These are phyloP conservation scores for Candolleomyces efflorescens DNA, from an alignment of 768 basidiomycete genomes.

Conservation along the genomic window DNA sequence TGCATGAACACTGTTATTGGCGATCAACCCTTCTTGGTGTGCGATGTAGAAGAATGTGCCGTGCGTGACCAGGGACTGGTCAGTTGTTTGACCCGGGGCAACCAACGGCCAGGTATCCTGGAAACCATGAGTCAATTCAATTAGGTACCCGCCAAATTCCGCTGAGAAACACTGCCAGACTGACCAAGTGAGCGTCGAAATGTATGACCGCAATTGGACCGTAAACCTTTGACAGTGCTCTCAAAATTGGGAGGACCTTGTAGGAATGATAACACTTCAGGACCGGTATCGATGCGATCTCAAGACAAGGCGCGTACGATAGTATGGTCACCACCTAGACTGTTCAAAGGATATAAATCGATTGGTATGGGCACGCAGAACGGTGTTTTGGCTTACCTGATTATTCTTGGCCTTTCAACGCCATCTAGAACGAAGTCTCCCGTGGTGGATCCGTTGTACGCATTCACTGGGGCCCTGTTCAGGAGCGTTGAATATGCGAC, in stretches of 20 bases:
- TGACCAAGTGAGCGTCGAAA: constrained; percentile 75
- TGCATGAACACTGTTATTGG: no score
- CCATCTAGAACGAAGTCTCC: no score
- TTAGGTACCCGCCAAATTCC: no score
- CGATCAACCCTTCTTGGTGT: constrained; percentile 72
- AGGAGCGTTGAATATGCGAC: no score
- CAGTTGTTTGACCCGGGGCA: constrained; percentile 72
- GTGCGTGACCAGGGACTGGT: constrained; percentile 67
- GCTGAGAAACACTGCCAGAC: neutral
- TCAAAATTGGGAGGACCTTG: constrained; percentile 39
- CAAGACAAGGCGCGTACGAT: constrained; percentile 45
- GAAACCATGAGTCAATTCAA: neutral
- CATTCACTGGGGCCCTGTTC: no score
- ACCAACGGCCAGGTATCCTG: constrained; percentile 56
- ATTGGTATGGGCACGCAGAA: no score
- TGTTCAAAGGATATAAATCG: constrained; percentile 48
- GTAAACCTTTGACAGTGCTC: constrained; percentile 73
- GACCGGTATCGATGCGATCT: no score
- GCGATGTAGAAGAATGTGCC: constrained; percentile 93
- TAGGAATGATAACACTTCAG: no score
- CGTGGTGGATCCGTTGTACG: no score
- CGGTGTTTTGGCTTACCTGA: no score
- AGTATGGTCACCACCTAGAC: constrained; percentile 87
- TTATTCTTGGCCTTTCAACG: no score
- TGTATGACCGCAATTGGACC: constrained; percentile 81